Evolutionary conservation across 345 rosid species (phyloP).

Genomic region (Isatis tinctoria): DNA sequence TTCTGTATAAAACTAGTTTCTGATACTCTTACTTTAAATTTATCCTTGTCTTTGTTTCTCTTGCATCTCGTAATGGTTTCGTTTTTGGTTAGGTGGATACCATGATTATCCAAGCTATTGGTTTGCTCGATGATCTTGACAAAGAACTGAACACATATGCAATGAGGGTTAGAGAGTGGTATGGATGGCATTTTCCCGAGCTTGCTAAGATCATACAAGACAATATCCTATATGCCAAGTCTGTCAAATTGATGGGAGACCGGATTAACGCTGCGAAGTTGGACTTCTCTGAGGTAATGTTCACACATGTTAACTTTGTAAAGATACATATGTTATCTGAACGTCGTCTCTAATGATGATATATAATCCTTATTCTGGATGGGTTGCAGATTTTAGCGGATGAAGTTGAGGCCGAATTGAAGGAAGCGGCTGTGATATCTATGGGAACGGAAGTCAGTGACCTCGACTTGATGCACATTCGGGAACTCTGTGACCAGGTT

Average conservation of each 20-base stretch:
- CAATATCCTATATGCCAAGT: conserved; percentile 66
- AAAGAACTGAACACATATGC: conserved; percentile 81
- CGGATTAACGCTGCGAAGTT: conserved; percentile 68
- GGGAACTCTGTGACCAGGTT: conserved; percentile 72
- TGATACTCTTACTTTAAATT: background rate
- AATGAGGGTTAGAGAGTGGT: conserved; percentile 87
- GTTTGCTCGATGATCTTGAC: conserved; percentile 81
- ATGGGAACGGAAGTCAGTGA: conserved; percentile 88
- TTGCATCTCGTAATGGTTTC: background rate
- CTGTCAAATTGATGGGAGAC: conserved; percentile 68
- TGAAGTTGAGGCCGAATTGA: conserved; percentile 59
- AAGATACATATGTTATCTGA: background rate
- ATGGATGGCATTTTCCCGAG: conserved; percentile 94
- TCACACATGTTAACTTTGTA: background rate
- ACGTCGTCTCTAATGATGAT: background rate
- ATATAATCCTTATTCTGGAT: background rate
- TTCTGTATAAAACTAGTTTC: background rate
- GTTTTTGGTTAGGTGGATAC: conserved; percentile 60
- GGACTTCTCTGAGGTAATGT: conserved; percentile 68
- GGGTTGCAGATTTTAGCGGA: conserved; percentile 42
- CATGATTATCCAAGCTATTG: conserved; percentile 88
- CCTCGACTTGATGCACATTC: conserved; percentile 61
- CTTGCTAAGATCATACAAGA: conserved; percentile 78
- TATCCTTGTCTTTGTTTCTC: background rate
- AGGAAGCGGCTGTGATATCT: conserved; percentile 75